These are phyloP conservation scores for Colletotrichum sp. DNA, from an alignment of 2,329 filamentous ascomycete species.

Conservation along the genomic window DNA sequence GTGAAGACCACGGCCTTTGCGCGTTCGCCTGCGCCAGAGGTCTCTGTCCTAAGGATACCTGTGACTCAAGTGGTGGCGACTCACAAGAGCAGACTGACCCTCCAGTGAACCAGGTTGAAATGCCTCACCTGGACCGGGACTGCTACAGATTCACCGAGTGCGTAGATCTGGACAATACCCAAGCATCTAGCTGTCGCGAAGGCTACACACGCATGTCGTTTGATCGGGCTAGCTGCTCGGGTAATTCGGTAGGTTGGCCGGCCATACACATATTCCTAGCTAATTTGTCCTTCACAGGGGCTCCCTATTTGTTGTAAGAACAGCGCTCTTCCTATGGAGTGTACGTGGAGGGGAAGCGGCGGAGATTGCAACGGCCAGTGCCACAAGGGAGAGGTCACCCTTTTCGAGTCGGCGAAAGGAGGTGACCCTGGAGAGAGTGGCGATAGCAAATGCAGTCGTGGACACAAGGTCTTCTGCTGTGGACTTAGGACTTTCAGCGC, in stretches of 20 bases:
- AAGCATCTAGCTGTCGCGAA: background rate
- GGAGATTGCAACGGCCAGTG: slow-evolving; percentile 19
- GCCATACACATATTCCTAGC: background rate
- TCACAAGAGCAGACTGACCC: background rate
- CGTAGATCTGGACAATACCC: background rate
- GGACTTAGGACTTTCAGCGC: background rate
- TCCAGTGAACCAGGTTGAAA: background rate
- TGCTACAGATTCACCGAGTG: background rate
- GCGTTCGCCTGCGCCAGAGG: background rate
- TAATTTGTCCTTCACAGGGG: background rate
- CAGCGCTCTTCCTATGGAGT: background rate
- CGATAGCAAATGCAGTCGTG: slow-evolving; percentile 2
- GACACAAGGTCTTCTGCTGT: slow-evolving; percentile 20
- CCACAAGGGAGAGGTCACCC: slow-evolving; percentile 13
- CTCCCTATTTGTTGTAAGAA: background rate
- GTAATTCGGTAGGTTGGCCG: background rate
- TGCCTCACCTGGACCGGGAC: background rate
- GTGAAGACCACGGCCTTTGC: background rate
- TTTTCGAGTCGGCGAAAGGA: slow-evolving; percentile 3
- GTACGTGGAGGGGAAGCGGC: slow-evolving; percentile 14
- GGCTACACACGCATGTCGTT: background rate
- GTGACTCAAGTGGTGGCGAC: background rate
- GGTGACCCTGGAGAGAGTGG: background rate
- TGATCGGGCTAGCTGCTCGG: background rate
- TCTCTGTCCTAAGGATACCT: slow-evolving; percentile 24